Evolutionary conservation across 257 asterid genomes (phyloP).

Genomic region (Gentiana macrophylla): DNA sequence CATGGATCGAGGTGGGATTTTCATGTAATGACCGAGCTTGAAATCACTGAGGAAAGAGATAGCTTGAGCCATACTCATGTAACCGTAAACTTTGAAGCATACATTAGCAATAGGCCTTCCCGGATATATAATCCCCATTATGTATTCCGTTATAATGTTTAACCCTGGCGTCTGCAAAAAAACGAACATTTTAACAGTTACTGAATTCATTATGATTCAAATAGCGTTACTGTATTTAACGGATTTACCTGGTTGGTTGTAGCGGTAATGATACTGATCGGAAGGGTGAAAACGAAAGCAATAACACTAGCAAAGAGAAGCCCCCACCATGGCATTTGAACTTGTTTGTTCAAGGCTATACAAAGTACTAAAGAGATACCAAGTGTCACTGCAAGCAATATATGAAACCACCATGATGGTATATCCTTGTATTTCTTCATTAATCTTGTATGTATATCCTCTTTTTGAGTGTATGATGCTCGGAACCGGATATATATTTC

Average conservation of each 20-base stretch:
- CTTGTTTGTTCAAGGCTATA: constrained; percentile 60
- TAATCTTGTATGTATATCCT: constrained; percentile 72
- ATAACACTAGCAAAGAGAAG: constrained; percentile 66
- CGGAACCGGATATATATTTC: constrained; percentile 57
- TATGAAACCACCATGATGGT: constrained; percentile 83
- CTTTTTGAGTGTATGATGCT: constrained; percentile 64
- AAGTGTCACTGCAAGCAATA: constrained; percentile 61
- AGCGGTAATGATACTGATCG: constrained; percentile 89
- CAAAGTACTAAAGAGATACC: constrained; percentile 55
- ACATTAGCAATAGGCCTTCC: constrained; percentile 27
- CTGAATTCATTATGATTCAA: too few species aligned
- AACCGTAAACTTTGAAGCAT: constrained; percentile 80
- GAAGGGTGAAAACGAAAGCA: constrained; percentile 82
- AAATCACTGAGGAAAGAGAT: constrained; percentile 87
- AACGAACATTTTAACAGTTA: too few species aligned
- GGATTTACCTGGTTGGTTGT: constrained; percentile 74
- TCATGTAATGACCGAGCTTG: constrained; percentile 23
- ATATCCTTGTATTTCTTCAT: constrained; percentile 20
- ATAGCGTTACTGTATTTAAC: too few species aligned
- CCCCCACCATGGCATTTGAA: constrained; percentile 99
- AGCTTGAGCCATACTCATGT: constrained; percentile 91
- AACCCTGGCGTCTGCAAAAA: constrained; percentile 79
- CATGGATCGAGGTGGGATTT: constrained; percentile 96
- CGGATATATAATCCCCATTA: constrained; percentile 84
- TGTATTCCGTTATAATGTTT: constrained; percentile 84